Conservation (phyloP, 2,329 filamentous ascomycete species). For the Aotearoamyces nothofagi region DNA sequence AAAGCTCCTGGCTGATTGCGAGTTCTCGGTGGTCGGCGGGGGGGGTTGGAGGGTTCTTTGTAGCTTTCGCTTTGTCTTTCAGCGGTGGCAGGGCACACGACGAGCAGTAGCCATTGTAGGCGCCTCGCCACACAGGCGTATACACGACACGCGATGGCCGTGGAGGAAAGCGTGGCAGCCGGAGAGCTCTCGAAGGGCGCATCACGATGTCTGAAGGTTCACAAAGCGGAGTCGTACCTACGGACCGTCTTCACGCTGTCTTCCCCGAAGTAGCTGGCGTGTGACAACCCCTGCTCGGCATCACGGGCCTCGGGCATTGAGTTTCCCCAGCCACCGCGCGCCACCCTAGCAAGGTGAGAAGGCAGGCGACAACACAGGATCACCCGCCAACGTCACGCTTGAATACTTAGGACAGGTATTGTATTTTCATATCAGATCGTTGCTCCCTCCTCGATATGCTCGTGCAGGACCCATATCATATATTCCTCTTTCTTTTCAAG, state of each 20-base stretch:
- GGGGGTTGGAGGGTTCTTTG: constrained; percentile 7
- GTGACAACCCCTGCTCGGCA: too few species aligned
- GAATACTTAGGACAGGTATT: too few species aligned
- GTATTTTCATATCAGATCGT: too few species aligned
- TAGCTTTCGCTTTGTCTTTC: constrained; percentile 5
- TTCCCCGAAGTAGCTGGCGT: too few species aligned
- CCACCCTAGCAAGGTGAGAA: constrained; percentile 2
- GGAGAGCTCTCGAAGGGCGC: constrained; percentile 17
- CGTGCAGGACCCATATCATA: too few species aligned
- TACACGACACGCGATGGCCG: constrained; percentile 4
- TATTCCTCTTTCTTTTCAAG: too few species aligned
- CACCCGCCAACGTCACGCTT: constrained; percentile 12
- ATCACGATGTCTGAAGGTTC: constrained; percentile 8
- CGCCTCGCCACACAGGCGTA: too few species aligned
- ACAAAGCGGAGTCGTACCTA: too few species aligned
- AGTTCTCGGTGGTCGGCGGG: constrained; percentile 41
- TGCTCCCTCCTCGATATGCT: too few species aligned
- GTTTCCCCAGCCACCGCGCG: constrained; percentile 4
- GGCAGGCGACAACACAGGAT: constrained; percentile 4
- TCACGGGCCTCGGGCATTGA: too few species aligned
- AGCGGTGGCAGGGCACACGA: constrained; percentile 11
- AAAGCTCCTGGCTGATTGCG: constrained; percentile 55
- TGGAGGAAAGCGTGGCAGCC: constrained; percentile 7
- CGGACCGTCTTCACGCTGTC: too few species aligned
- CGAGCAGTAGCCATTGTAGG: constrained; percentile 18